These are phyloP conservation scores for Ogataea sp. DNA, from an alignment of 805 yeast genomes.

Conservation along the genomic window DNA sequence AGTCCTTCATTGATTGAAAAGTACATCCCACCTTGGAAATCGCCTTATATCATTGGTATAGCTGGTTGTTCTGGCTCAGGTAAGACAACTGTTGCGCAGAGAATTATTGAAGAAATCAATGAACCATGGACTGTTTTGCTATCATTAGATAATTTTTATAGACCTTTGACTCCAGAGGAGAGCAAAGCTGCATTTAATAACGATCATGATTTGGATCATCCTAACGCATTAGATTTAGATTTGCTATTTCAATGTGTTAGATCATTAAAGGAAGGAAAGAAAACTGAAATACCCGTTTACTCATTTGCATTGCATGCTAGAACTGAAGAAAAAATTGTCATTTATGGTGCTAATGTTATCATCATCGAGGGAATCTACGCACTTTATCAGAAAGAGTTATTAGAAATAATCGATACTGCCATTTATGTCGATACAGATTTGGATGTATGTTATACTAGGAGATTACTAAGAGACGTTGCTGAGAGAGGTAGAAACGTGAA, in stretches of 20 bases:
- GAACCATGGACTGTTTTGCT: conserved; percentile 93
- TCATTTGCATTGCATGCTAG: conserved; percentile 58
- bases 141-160: conserved; percentile 87
- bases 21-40: conserved; percentile 82
- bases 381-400: conserved; percentile 57
- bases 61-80: conserved; percentile 90
- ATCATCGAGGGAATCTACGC: conserved; percentile 90
- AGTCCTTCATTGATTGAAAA: too few relatives aligned
- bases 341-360: conserved; percentile 91
- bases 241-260: conserved; percentile 53
- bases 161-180: conserved; percentile 58
- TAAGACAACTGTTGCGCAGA: conserved; percentile 84
- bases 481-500: conserved; percentile 77
- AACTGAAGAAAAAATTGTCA: conserved; percentile 57
- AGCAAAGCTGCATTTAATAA: conserved; percentile 54
- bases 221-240: conserved; percentile 78
- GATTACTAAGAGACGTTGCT: conserved; percentile 79
- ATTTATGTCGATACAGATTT: conserved; percentile 90
- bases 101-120: conserved; percentile 65
- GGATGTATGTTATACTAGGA: conserved; percentile 84
- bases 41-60: conserved; percentile 80
- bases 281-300: conserved; percentile 59
- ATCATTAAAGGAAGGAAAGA: conserved; percentile 62
- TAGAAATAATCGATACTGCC: conserved; percentile 75
- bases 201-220: conserved; percentile 81